phyloP scores from a whole-genome alignment of 176 grass and related monocot species.

The Carex parvula region DNA sequence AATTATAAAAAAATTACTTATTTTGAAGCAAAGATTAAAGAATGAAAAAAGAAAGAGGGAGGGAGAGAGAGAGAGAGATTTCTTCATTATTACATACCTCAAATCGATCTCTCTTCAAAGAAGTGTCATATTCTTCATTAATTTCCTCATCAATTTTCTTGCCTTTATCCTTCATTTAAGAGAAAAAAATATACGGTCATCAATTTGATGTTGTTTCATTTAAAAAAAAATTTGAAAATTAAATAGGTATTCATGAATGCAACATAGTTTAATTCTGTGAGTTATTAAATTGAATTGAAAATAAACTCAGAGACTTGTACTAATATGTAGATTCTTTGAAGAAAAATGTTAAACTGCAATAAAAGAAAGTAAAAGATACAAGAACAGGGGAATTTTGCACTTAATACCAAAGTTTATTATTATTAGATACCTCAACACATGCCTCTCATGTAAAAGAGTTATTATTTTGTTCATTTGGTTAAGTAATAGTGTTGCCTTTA shows the following conservation, averaged over 20 bases:
- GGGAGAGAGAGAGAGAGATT: background rate
- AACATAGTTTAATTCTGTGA: background rate
- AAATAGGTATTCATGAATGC: background rate
- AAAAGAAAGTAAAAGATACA: background rate
- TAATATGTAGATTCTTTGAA: no score
- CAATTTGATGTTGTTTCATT: background rate
- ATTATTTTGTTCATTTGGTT: background rate
- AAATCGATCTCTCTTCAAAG: background rate
- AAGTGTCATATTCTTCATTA: background rate
- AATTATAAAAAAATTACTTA: background rate
- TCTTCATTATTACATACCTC: slow-evolving; percentile 6
- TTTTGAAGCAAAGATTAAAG: background rate
- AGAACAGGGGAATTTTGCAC: slow-evolving; percentile 4
- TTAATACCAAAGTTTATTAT: background rate
- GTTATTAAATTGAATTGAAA: background rate
- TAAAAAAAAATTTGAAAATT: background rate
- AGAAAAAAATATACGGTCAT: background rate
- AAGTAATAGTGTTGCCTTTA: background rate
- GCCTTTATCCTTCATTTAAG: background rate
- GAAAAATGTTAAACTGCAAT: background rate
- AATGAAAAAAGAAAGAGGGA: background rate
- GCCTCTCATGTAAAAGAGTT: background rate
- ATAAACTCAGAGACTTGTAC: background rate
- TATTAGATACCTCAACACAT: background rate
- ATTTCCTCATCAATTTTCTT: background rate